Conservation (phyloP, 345 rosid species). For the Hypericum perforatum region DNA sequence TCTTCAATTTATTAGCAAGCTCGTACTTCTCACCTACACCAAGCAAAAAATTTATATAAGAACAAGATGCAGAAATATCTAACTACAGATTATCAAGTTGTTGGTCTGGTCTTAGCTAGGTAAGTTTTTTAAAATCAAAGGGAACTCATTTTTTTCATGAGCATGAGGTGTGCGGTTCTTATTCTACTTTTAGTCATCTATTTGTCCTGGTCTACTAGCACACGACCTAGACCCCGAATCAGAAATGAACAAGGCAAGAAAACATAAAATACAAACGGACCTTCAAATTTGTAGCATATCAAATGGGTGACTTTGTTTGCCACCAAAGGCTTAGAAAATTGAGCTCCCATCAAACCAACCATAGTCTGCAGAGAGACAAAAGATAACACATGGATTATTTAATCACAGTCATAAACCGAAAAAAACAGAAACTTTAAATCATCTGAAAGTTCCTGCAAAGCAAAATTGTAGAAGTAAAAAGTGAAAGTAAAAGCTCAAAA, state of each 20-base stretch:
- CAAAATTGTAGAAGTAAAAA: neutral
- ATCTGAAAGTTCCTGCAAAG: neutral
- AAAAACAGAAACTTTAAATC: neutral
- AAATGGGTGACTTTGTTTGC: slow-evolving; percentile 90
- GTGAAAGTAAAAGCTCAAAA: slow-evolving; percentile 1
- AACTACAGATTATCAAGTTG: too few relatives aligned
- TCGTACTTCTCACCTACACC: slow-evolving; percentile 84
- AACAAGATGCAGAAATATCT: neutral
- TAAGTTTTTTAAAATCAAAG: too few relatives aligned
- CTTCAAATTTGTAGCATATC: slow-evolving; percentile 92
- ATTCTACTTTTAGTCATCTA: too few relatives aligned
- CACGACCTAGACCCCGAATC: neutral
- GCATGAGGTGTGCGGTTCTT: too few relatives aligned
- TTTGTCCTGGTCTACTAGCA: too few relatives aligned
- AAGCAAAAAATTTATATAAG: neutral
- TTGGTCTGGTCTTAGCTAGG: too few relatives aligned
- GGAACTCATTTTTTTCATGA: too few relatives aligned
- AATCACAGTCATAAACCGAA: neutral
- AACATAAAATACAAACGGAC: slow-evolving; percentile 26
- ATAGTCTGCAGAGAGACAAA: slow-evolving; percentile 41
- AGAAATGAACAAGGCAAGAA: neutral
- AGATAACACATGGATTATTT: neutral
- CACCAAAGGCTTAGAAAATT: slow-evolving; percentile 79
- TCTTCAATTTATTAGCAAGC: slow-evolving; percentile 67
- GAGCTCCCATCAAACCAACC: slow-evolving; percentile 90